phyloP scores from a whole-genome alignment of 179 eudicot species.

The Corrigiola litoralis region DNA sequence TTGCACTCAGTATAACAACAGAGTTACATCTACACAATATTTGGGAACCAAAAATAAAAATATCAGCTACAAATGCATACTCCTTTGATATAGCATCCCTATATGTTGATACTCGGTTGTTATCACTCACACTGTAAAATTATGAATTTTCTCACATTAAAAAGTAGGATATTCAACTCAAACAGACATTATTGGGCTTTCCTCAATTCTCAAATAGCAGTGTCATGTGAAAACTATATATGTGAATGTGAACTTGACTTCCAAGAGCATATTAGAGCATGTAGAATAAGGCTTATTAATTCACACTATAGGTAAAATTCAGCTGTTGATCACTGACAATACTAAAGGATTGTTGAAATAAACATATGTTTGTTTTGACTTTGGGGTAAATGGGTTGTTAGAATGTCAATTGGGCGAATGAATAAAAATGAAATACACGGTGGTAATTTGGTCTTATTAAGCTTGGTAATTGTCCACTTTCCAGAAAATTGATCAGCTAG shows the following conservation, averaged over 20 bases:
- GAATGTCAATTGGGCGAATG: constrained; percentile 1
- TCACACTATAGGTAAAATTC: constrained; percentile 5
- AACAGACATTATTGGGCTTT: background rate
- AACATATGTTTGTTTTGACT: constrained; percentile 15
- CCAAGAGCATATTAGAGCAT: background rate
- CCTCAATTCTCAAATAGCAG: too few relatives aligned
- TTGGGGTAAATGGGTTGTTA: constrained; percentile 13
- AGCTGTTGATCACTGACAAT: background rate
- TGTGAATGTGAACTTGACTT: constrained; percentile 21
- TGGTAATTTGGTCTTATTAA: background rate
- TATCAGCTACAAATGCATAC: too few relatives aligned
- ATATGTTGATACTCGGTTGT: too few relatives aligned
- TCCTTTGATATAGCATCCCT: too few relatives aligned
- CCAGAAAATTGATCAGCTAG: background rate
- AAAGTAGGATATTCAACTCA: background rate
- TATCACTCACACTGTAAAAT: too few relatives aligned
- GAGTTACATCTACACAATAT: too few relatives aligned
- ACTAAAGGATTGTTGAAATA: constrained; percentile 6
- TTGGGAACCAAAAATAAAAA: too few relatives aligned
- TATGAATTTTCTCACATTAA: too few relatives aligned
- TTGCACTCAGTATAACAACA: too few relatives aligned
- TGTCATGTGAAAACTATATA: background rate
- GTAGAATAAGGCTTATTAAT: constrained; percentile 4
- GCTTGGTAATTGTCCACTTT: background rate
- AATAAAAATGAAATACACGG: background rate